Base-by-base conservation (phyloP, 2,329 filamentous ascomycete species). In the Aspergillus oerlinghausenensis region DNA sequence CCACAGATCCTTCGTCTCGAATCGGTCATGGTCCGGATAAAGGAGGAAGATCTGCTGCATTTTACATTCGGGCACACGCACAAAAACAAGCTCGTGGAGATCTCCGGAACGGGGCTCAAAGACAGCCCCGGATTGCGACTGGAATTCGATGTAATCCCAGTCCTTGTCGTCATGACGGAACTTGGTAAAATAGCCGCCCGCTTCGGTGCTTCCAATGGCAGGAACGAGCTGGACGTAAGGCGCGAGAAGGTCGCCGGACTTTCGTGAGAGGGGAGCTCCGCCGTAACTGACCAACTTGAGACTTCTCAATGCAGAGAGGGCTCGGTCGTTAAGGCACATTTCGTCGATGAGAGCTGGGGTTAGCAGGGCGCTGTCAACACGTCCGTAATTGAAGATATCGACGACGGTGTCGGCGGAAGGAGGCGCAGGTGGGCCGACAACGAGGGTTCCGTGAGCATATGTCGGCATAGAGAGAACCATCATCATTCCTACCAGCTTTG, bases 171-270 rank as follows among this genome's bases (percentile, higher is more conserved):
- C 52, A 1, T 45, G 48, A 10, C 62, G 56, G 1, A 51, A 26
- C 9, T 40, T 43, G 0, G 55, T 60, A n/a, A 61, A 60, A 51
- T 63, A 68, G 7, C 54, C 53, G 2, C 63, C 60, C 9, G 55
- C 35, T 38, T 67, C 66, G 7, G 64, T 66, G 42, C 61, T 67
- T n/a, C 66, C 67, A n/a, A 72, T 56, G 7, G 58, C 58, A 2
- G 66, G 61, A 14, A 62, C 59, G 1, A 64, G 17, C 9, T 50
- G 53, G 11, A 53, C 53, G 49, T 65, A 26, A 7, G 55, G 48
- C 0, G 43, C n/a, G 0, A 70, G 58, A 14, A 68, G 60, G 23
- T 69, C 56, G 26, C 63, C 68, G 2, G 64, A 62, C 54, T 63
- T 67, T 2, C 55, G 49, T 4, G 64, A 59, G 0, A 72, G 63